These are phyloP conservation scores for Nothophoma quercina DNA, from an alignment of 2,329 filamentous ascomycete species.

Conservation along the genomic window DNA sequence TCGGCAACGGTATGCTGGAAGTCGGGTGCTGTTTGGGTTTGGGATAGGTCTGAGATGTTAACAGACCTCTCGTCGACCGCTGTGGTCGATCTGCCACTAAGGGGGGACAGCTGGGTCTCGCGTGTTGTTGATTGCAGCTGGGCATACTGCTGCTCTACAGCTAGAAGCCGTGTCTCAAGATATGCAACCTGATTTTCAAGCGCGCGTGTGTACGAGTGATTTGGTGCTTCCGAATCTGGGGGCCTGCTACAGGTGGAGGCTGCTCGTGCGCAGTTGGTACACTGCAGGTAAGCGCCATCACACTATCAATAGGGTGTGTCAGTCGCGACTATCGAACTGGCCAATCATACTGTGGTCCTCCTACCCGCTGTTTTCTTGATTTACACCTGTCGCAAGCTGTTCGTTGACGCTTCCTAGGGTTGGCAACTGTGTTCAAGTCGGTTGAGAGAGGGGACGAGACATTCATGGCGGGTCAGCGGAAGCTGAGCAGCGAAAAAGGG, in stretches of 20 bases:
- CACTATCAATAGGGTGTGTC: constrained; percentile 5
- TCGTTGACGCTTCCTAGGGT: constrained; percentile 20
- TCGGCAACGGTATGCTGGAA: constrained; percentile 17
- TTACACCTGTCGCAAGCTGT: constrained; percentile 23
- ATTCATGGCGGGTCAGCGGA: neutral
- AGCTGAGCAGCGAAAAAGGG: too few relatives aligned
- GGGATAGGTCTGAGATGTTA: neutral
- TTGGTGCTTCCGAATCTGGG: constrained; percentile 10
- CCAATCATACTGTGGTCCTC: neutral
- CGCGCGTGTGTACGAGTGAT: constrained; percentile 18
- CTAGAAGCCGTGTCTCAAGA: constrained; percentile 14
- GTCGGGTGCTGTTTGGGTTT: neutral
- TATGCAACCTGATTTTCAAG: constrained; percentile 21
- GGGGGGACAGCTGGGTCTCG: neutral
- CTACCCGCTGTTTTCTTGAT: constrained; percentile 19
- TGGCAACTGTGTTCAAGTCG: constrained; percentile 1
- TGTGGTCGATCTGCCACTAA: neutral
- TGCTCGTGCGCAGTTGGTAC: constrained; percentile 20
- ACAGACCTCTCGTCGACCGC: neutral
- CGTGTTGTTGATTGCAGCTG: neutral
- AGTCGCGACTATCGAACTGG: neutral
- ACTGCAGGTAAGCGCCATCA: constrained; percentile 19
- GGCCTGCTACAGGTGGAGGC: constrained; percentile 15
- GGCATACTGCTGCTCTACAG: constrained; percentile 2
- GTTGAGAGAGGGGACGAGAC: neutral